Base-by-base conservation (phyloP, 768 basidiomycete species). In the Mycena metata region DNA sequence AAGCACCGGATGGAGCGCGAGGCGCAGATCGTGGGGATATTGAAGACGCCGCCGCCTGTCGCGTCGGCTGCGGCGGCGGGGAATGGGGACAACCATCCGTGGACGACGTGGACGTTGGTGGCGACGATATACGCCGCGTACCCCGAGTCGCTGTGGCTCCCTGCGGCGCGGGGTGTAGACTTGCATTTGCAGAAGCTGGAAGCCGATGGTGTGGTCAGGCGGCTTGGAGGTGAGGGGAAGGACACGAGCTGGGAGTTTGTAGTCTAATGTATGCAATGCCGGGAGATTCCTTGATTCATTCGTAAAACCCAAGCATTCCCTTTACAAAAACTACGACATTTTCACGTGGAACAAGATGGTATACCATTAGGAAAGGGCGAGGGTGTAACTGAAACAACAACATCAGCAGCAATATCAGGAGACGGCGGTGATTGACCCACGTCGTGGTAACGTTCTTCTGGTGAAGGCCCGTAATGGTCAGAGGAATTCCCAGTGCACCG, bases 1-100 rank as follows among this genome's bases (percentile, higher is more conserved):
- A 76, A 86, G 39, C 96, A 99, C 75, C 88, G 96, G 11, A 83
- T 91, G 62, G 88, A 93, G 69, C 84, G 96, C 58, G 97, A 99
- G 76, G 80, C 82, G 10, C 91, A 98, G 80, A 89, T 98, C 41
- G 54, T 98, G 1, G 75, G 79, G 19, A 76, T 87, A 12, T 76
- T 93, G 30, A 74, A 81, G 23, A 76, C 75, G 24, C 47, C 80
- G 11, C 78, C 82, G 21, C 80, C 82, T 0, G 57, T 72, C 17
- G 75, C 43, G 59, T 59, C 54, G n/a, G 19, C 41, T 3, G 43
- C 45, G 33, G 65, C 60, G 2, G 67, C 58, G 2, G 57, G 35
- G 15, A 24, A 51, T 23, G 24, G 62, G 2, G 50, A 21, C 5
- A 26, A 30, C 23, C 23, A 43, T 9, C 46, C 63, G 36, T 65